Evolutionary conservation across 768 basidiomycete species (phyloP), one percentile per base, ranked within the genome.

Genomic region (Boletus coccyginus): DNA sequence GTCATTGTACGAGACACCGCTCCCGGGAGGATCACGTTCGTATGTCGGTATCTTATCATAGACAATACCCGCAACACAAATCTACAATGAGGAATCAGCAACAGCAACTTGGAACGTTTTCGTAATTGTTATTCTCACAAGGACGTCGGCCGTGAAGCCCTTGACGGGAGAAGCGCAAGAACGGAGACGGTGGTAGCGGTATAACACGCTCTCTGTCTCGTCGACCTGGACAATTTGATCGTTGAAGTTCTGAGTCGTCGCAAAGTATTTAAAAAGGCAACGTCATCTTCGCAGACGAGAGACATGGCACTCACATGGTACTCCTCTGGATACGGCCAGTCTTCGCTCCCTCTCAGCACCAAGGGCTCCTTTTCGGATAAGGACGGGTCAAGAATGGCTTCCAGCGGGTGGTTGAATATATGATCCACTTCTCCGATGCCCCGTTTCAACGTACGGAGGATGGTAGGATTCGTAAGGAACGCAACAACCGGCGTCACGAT

Each of bases 101-200:
- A 49, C 16, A 27, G 16, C 2, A 47, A 56, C 50, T 16, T 5
- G 8, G 56, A 16, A 21, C 5, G 33, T n/a, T 9, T 35, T 27
- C 35, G 17, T 19, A 11, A 46, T 24, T 0, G 17, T 7, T 55
- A 3, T 9, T n/a, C 86, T 56, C 60, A 92, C 91, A 50, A 95
- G 73, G 14, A 95, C 89, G 60, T 92, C 88, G 2, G 90, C 78
- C 1, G 92, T 94, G 3, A 95, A 70, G 1, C 93, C 93, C 68
- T 92, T 92, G 55, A 95, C 79, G 0, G 92, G 85, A 17, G 92
- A 92, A 1, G 87, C 87, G 0, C 77, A 78, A 3, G 87, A 86
- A 36, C 90, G 81, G 63, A 96, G 87, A 9, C 93, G 85, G 66
- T 95, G 91, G 83, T 92, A 86, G 17, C 94, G 82, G 62, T 94